Evolutionary conservation across 108 stramenopile species (phyloP).

Genomic region (Nannochloropsis gaditana): DNA sequence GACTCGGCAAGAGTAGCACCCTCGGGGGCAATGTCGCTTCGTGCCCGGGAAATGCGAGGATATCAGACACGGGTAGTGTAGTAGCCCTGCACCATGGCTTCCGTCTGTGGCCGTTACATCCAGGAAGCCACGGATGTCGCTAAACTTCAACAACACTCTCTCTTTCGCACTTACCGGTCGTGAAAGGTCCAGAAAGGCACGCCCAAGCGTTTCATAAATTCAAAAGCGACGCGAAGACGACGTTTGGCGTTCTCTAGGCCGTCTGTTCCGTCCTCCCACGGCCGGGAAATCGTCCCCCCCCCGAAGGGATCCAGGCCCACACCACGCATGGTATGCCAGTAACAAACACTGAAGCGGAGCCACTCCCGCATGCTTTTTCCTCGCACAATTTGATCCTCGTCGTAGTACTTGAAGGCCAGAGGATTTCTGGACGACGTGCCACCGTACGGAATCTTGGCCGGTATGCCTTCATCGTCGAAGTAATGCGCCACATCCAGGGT

Average conservation of each 20-base stretch:
- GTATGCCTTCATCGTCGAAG: neutral
- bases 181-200: constrained; percentile 67
- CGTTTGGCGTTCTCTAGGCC: constrained; percentile 56
- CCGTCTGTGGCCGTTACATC: too few relatives aligned
- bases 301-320: constrained; percentile 63
- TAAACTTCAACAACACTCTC: neutral
- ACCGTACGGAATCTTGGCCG: neutral
- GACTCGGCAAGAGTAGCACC: constrained; percentile 56
- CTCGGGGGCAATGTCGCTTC: constrained; percentile 60
- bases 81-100: too few relatives aligned
- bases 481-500: neutral
- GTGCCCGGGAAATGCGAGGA: neutral
- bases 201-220: constrained; percentile 61
- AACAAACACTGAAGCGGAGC: constrained; percentile 62
- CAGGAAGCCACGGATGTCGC: too few relatives aligned
- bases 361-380: constrained; percentile 48
- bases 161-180: constrained; percentile 43
- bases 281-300: constrained; percentile 51
- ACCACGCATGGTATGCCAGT: constrained; percentile 65
- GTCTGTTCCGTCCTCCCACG: constrained; percentile 56
- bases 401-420: constrained; percentile 1
- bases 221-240: constrained; percentile 63
- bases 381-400: neutral
- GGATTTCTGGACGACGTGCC: neutral
- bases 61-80: neutral